Evolutionary conservation across 257 asterid genomes (phyloP).

Genomic region (Capsicum baccatum): DNA sequence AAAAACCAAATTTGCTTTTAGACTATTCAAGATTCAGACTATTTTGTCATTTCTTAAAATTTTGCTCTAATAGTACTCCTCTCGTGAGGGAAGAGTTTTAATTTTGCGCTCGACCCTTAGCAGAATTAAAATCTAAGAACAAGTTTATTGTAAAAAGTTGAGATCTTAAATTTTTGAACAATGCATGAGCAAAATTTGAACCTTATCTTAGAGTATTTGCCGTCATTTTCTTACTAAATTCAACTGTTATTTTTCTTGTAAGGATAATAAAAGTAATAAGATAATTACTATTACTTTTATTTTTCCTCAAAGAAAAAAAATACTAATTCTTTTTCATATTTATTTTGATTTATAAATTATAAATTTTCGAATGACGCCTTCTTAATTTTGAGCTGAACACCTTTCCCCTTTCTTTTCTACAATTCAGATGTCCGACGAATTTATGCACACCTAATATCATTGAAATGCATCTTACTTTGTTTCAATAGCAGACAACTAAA

Average conservation of each 20-base stretch:
- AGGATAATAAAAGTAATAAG: too few species aligned
- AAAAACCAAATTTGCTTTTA: not conserved
- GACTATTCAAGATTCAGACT: not conserved
- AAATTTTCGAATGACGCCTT: too few species aligned
- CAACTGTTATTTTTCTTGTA: too few species aligned
- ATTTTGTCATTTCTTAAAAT: not conserved
- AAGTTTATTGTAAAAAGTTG: not conserved
- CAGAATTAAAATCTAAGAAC: not conserved
- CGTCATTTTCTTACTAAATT: too few species aligned
- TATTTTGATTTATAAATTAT: too few species aligned
- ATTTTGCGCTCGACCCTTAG: not conserved
- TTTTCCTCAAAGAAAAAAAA: too few species aligned
- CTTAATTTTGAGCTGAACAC: not conserved
- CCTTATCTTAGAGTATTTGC: too few species aligned
- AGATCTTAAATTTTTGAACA: too few species aligned
- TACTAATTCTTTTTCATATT: too few species aligned
- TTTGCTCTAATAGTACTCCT: not conserved
- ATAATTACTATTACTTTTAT: too few species aligned
- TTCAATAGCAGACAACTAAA: rapidly evolving
- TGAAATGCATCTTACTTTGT: not conserved
- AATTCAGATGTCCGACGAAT: not conserved
- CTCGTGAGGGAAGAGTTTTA: not conserved
- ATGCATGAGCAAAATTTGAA: too few species aligned
- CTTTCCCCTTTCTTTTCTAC: not conserved
- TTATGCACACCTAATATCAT: not conserved